These are phyloP conservation scores for Trichophyton verrucosum DNA, from an alignment of 2,329 filamentous ascomycete species.

Conservation along the genomic window DNA sequence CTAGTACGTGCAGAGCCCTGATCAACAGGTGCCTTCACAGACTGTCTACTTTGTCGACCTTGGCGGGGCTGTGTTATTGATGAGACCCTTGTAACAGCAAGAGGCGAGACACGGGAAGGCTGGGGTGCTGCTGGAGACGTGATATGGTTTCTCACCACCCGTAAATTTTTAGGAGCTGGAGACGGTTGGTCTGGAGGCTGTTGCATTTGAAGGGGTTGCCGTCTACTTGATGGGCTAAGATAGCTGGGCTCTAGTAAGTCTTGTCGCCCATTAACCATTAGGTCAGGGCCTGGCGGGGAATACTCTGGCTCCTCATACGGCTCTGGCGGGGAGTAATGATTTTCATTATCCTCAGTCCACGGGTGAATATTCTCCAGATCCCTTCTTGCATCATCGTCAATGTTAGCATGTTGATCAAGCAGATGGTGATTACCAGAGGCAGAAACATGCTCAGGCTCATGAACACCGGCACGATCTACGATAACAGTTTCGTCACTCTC, in stretches of 20 bases:
- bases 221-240: constrained; percentile 23
- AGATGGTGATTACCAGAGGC: constrained; percentile 18
- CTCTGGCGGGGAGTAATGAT: constrained; percentile 16
- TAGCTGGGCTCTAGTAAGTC: constrained; percentile 15
- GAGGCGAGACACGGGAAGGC: constrained; percentile 54
- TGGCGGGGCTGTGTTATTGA: constrained; percentile 44
- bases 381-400: constrained; percentile 21
- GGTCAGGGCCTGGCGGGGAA: constrained; percentile 34
- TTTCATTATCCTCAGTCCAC: constrained; percentile 1
- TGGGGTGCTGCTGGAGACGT: constrained; percentile 62
- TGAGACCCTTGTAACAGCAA: constrained; percentile 42
- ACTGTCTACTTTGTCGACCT: constrained; percentile 29
- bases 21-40: constrained; percentile 19
- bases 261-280: constrained; percentile 21
- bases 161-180: constrained; percentile 38
- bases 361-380: constrained; percentile 17
- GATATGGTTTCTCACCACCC: constrained; percentile 60
- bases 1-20: constrained; percentile 31
- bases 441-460: background rate
- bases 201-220: constrained; percentile 31
- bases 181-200: constrained; percentile 24
- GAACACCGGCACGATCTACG: background rate
- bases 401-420: constrained; percentile 28
- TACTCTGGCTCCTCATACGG: constrained; percentile 36
- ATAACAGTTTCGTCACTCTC: constrained; percentile 11